Base-by-base conservation (phyloP, 2,329 filamentous ascomycete genomes). In the Ascochyta pisi region DNA sequence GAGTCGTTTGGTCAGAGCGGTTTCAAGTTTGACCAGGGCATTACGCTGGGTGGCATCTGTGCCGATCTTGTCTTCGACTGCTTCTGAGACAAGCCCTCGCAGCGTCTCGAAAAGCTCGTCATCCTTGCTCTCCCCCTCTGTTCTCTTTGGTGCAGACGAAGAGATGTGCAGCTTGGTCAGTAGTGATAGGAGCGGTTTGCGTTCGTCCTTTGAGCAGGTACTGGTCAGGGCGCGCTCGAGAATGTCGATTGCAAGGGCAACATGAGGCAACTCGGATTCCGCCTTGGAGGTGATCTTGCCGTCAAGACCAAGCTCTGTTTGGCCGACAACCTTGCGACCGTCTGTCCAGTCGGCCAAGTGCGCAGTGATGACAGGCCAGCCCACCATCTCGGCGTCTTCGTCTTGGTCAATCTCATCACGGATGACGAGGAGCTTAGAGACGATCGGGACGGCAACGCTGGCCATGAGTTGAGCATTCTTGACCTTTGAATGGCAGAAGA, bases 331-430 rank as follows among this genome's bases (percentile, higher is more conserved):
- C 74, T 96, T 93, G 45, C 94, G 83, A 34, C 93, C 92, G 73
- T 98, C 94, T 0, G 94, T 98, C 95, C 94, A 98, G 73, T 98
- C 94, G 0, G 93, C 86, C 7, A 98, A 79, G 68, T 92, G 94
- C 3, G 90, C 87, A 1, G 91, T 92, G 54, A 96, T 90, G 3
- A 88, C 85, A 39, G 86, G 84, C 62, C 96, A 84, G 65, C 88
- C 87, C 8, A 94, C 90, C 86, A 96, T 92, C 27, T 76, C 76
- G 24, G 74, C 74, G 24, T 89, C 91, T 29, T 90, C 92, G 43
- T 85, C 91, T 24, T 91, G 92, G 43, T 90, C 87, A 68, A 89
- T 84, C 7, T 86, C 84, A 43, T 87, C 84, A 2, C 81, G 81
- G 27, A 82, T 77, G 35, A 81, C 77, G 50, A 83, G 70, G 0